Evolutionary conservation across 768 basidiomycete genomes (phyloP).

Genomic region (Suillus clintonianus): DNA sequence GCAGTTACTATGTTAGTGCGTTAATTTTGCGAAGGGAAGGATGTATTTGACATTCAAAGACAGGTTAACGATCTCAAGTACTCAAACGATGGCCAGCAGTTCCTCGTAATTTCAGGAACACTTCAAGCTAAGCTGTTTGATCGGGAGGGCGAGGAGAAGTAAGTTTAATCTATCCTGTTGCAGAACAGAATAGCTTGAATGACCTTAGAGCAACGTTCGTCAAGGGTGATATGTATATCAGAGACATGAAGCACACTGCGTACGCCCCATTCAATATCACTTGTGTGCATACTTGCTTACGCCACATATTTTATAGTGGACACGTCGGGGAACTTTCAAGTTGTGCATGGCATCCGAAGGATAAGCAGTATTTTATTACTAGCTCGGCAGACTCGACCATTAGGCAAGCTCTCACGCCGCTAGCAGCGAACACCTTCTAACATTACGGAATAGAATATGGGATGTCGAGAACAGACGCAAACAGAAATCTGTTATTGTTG

Average conservation of each 20-base stretch:
- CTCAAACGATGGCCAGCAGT: conserved; percentile 82
- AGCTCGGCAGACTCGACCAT: conserved; percentile 96
- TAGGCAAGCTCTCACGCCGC: conserved; percentile 50
- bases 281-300: conserved; percentile 10
- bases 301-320: conserved; percentile 54
- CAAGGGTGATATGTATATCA: conserved; percentile 97
- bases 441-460: conserved; percentile 71
- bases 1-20: conserved; percentile 78
- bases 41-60: neutral
- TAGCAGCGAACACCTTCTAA: conserved; percentile 7
- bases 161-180: conserved; percentile 35
- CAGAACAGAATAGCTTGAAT: conserved; percentile 46
- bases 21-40: neutral
- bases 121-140: conserved; percentile 87
- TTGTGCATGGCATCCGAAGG: conserved; percentile 93
- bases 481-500: conserved; percentile 94
- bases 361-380: conserved; percentile 83
- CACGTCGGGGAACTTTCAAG: conserved; percentile 90
- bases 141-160: conserved; percentile 93
- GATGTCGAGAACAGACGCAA: conserved; percentile 90
- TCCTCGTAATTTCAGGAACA: conserved; percentile 88
- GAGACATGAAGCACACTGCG: conserved; percentile 99
- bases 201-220: conserved; percentile 71
- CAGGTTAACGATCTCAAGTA: conserved; percentile 92
- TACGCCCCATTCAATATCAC: conserved; percentile 41